Evolutionary conservation across 768 basidiomycete species (phyloP), one percentile per base, ranked within the genome.

Genomic region (Tulasnella sp.): DNA sequence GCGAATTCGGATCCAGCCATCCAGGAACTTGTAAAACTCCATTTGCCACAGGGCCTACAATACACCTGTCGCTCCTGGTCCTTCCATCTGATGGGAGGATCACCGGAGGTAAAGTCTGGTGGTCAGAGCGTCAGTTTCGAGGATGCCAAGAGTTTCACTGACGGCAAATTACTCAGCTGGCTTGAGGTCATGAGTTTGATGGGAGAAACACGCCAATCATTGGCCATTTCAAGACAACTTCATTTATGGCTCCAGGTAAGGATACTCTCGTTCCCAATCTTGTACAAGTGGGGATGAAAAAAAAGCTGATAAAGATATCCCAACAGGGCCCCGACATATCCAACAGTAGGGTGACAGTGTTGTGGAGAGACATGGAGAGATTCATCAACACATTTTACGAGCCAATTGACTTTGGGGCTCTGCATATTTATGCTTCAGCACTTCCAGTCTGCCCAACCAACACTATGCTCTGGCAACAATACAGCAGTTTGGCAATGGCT

Each of bases 341-440:
- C 16, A 6, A n/a, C n/a, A n/a, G n/a, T 56, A 3, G 16, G 6
- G 19, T 18, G 19, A 19, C 52, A 62, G 58, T 24, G 9, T 14
- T 62, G 31, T 62, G 58, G 58, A 62, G 58, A 27, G 58, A 62
- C 24, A 10, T 62, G 58, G 8, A 31, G 9, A 18, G 72, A n/a
- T 38, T 74, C 18, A 27, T 74, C n/a, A 31, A 18, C 27, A 36
- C 12, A 4, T 31, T 31, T 27, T 74, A 27, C 18, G 72, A 74
- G 27, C 72, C 72, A n/a, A 74, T 74, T 36, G 24, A 34, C 14
- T 46, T 40, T 40, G 44, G 72, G 14, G 72, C 72, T 27, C 44
- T 46, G 24, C 72, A 74, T 18, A 46, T 74, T 74, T 74, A 74
- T 74, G 39, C 24, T 27, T 74, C 72, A n/a, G 72, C 72, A 12